A percentile compares a stretch with the other conserved stretches of the same genome.
These are phyloP conservation scores for Cadophora malorum DNA, from an alignment of 2,329 filamentous ascomycete genomes.

Conservation along the genomic window DNA sequence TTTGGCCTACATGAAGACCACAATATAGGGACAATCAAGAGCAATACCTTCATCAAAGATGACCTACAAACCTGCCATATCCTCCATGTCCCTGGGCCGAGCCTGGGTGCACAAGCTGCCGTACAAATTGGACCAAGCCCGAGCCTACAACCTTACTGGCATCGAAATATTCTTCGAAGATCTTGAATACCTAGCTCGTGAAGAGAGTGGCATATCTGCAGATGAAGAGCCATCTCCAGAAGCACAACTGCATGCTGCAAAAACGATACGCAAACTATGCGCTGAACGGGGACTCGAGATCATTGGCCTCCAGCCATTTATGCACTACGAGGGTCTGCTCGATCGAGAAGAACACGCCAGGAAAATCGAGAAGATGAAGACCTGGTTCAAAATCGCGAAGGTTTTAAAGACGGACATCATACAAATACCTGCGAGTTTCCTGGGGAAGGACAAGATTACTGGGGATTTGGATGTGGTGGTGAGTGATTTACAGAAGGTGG, in stretches of 20 bases:
- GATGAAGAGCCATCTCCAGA: slow-evolving; percentile 49
- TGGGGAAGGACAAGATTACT: slow-evolving; percentile 51
- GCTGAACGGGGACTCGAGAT: slow-evolving; percentile 61
- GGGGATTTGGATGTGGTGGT: slow-evolving; percentile 62
- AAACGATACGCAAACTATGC: slow-evolving; percentile 63
- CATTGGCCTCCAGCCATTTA: slow-evolving; percentile 77
- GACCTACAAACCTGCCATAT: slow-evolving; percentile 67
- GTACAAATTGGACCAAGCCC: slow-evolving; percentile 72
- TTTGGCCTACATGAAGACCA: neutral
- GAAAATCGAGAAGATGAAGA: slow-evolving; percentile 66
- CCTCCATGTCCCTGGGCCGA: slow-evolving; percentile 78
- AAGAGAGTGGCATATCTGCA: slow-evolving; percentile 50
- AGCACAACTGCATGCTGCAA: slow-evolving; percentile 58
- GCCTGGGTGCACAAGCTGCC: slow-evolving; percentile 70
- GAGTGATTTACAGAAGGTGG: slow-evolving; percentile 65
- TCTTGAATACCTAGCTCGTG: slow-evolving; percentile 63
- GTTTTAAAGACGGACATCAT: slow-evolving; percentile 72
- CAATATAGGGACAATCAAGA: neutral
- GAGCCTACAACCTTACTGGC: slow-evolving; percentile 67
- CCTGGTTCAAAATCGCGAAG: slow-evolving; percentile 72
- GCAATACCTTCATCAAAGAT: slow-evolving; percentile 7
- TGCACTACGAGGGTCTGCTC: slow-evolving; percentile 76
- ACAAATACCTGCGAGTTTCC: slow-evolving; percentile 74
- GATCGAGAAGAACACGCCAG: slow-evolving; percentile 64
- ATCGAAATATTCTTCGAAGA: slow-evolving; percentile 82